Percentiles rank a stretch among this genome's conserved stretches.
Evolutionary conservation across 2,329 filamentous ascomycete genomes (phyloP).

Genomic region (Fusarium praegraminearum): DNA sequence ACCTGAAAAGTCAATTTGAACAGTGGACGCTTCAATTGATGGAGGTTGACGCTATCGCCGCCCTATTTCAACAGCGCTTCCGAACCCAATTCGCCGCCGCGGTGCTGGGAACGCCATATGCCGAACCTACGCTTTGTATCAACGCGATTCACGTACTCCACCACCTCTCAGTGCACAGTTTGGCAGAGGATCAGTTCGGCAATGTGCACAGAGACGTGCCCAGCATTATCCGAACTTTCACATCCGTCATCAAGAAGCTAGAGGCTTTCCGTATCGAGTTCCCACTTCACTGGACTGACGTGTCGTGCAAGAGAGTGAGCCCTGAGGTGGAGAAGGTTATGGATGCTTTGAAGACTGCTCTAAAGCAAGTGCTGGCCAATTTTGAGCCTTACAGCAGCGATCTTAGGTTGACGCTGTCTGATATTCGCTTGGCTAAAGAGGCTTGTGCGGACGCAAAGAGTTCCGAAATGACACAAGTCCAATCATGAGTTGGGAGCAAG

Average conservation of each 20-base stretch:
- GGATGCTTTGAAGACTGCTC: constrained; percentile 70
- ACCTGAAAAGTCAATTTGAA: constrained; percentile 62
- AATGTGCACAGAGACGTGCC: constrained; percentile 88
- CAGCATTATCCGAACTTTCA: constrained; percentile 78
- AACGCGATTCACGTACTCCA: constrained; percentile 79
- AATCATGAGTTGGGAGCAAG: constrained; percentile 39
- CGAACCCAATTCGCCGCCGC: constrained; percentile 72
- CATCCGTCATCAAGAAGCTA: constrained; percentile 74
- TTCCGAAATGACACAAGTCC: constrained; percentile 47
- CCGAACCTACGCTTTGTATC: constrained; percentile 74
- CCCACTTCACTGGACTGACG: constrained; percentile 83
- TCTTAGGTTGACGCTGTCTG: constrained; percentile 75
- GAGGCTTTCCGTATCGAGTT: constrained; percentile 73
- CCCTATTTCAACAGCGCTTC: constrained; percentile 78
- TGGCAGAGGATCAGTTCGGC: constrained; percentile 85
- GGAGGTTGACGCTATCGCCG: constrained; percentile 67
- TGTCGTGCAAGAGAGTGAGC: constrained; percentile 65
- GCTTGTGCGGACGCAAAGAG: constrained; percentile 59
- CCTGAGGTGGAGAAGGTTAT: constrained; percentile 79
- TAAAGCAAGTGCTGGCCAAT: constrained; percentile 73
- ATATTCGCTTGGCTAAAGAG: constrained; percentile 80
- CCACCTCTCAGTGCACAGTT: constrained; percentile 76
- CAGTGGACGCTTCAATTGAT: constrained; percentile 61
- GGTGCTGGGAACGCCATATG: constrained; percentile 80
- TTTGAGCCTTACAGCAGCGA: constrained; percentile 82